Evolutionary conservation across 805 yeast species (phyloP).

Genomic region (Candida takata): DNA sequence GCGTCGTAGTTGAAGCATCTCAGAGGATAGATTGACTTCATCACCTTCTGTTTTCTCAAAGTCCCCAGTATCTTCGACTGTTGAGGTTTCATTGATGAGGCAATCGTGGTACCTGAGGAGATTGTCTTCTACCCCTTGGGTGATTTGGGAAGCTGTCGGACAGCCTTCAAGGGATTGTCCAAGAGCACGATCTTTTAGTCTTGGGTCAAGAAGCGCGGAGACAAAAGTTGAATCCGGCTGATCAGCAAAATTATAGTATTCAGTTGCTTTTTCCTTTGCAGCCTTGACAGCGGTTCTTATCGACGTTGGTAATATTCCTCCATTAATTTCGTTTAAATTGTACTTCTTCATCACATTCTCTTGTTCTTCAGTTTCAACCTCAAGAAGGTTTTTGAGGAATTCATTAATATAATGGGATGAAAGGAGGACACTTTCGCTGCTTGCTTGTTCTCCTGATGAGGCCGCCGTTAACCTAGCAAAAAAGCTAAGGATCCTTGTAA

Average conservation of each 20-base stretch:
- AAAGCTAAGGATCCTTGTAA: neutral
- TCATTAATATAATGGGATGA: neutral
- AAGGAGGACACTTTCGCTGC: neutral
- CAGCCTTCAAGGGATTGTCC: no score
- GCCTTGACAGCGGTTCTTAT: neutral
- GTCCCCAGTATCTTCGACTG: no score
- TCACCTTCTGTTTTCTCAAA: no score
- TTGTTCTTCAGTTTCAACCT: neutral
- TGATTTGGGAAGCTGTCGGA: no score
- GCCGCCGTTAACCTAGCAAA: neutral
- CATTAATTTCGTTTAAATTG: neutral
- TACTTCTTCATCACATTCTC: neutral
- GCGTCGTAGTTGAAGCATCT: no score
- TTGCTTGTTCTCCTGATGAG: neutral
- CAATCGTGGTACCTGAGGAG: no score
- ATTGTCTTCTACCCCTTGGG: no score
- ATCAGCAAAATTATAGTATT: neutral
- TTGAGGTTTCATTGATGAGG: no score
- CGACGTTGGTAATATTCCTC: neutral
- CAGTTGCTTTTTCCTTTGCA: slow-evolving; percentile 1
- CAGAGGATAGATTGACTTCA: no score
- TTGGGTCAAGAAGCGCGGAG: neutral
- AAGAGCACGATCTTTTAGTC: neutral
- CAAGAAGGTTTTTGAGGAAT: neutral
- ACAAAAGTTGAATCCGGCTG: neutral